Evolutionary conservation across 441 rosid genomes (phyloP).

Genomic region (Raphanus hybrid): DNA sequence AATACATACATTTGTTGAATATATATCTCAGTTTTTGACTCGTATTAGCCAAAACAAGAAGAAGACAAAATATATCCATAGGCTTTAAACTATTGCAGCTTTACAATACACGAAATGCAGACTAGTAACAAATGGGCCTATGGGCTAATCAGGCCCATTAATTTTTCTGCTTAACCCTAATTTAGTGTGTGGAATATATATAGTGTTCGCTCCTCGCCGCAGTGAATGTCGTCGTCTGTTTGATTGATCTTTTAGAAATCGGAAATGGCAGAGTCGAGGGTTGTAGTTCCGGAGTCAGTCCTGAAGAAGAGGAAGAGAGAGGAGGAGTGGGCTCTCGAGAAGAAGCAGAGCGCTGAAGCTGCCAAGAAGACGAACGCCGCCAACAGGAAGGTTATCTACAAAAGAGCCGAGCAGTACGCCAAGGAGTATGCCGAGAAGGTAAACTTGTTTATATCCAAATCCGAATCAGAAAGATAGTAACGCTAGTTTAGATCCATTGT

Average conservation of each 20-base stretch:
- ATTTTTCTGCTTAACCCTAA: not conserved
- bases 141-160: not conserved
- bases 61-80: too few relatives aligned
- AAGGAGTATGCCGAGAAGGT: slow-evolving; percentile 66
- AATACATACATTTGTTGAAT: too few relatives aligned
- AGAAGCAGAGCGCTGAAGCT: slow-evolving; percentile 48
- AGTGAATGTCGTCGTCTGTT: not conserved
- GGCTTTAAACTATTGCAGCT: too few relatives aligned
- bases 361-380: slow-evolving; percentile 60
- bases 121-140: not conserved
- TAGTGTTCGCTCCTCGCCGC: not conserved
- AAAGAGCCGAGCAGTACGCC: slow-evolving; percentile 61
- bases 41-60: too few relatives aligned
- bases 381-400: slow-evolving; percentile 64
- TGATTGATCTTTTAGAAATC: slow-evolving; percentile 12
- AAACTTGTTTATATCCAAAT: not conserved
- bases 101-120: too few relatives aligned
- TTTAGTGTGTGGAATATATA: not conserved
- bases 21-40: too few relatives aligned
- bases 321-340: slow-evolving; percentile 70
- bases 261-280: slow-evolving; percentile 64
- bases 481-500: not conserved
- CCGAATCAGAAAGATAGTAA: not conserved
- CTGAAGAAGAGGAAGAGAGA: slow-evolving; percentile 79
- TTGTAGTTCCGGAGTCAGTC: slow-evolving; percentile 70